Evolutionary conservation across 805 yeast genomes (phyloP).

Genomic region (Wickerhamiella cacticola): DNA sequence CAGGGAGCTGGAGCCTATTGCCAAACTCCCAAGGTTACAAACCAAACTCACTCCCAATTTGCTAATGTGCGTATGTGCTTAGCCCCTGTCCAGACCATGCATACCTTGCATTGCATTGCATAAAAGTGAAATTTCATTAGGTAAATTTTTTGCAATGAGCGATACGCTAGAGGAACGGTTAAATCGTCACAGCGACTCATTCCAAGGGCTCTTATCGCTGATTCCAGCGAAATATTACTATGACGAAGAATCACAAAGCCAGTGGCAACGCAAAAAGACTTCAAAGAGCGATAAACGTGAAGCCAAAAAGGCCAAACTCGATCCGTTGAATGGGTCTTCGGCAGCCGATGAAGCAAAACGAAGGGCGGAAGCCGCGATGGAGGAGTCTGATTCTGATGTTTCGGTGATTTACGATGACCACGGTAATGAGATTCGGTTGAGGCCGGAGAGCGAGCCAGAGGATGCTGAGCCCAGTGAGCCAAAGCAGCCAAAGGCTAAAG

Average conservation of each 20-base stretch:
- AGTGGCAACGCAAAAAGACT: conserved; percentile 80
- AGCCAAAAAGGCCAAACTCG: conserved; percentile 59
- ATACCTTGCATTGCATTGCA: not conserved
- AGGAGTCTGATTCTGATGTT: conserved; percentile 15
- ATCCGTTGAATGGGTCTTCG: conserved; percentile 39
- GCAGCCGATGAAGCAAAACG: conserved; percentile 29
- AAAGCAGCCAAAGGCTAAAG: not conserved
- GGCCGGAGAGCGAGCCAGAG: conserved; percentile 14
- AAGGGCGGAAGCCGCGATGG: conserved; percentile 22
- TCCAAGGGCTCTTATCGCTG: conserved; percentile 76
- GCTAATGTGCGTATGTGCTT: too few relatives aligned
- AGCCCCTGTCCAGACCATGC: not conserved
- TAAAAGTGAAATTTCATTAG: conserved; percentile 1
- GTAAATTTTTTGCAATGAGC: conserved; percentile 19
- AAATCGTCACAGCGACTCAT: conserved; percentile 36
- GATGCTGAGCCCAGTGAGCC: not conserved
- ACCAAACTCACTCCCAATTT: too few relatives aligned
- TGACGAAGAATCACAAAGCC: conserved; percentile 78
- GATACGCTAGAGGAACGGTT: conserved; percentile 27
- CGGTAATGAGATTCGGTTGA: conserved; percentile 23
- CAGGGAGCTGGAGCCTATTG: not conserved
- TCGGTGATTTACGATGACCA: conserved; percentile 25
- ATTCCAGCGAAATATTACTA: conserved; percentile 92
- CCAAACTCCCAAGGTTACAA: too few relatives aligned
- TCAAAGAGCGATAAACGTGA: conserved; percentile 47